Evolutionary conservation across 1,284 basidiomycete species (phyloP).

Genomic region (Polyporus tsugae): DNA sequence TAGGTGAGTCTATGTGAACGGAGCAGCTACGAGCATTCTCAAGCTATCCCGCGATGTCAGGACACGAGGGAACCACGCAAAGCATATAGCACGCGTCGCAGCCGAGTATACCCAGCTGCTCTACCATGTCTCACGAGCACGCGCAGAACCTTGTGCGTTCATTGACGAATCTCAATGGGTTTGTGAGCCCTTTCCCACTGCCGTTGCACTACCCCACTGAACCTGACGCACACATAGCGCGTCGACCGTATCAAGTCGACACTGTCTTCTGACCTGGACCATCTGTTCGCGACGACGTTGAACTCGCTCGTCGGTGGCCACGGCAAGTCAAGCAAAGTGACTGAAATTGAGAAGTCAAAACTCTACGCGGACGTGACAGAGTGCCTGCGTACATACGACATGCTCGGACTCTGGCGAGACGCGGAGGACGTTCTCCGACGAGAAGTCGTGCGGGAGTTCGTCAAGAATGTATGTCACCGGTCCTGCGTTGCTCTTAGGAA

Average conservation of each 20-base stretch:
- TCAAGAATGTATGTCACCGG: conserved; percentile 67
- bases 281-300: conserved; percentile 72
- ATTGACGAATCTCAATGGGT: conserved; percentile 89
- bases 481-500: not conserved
- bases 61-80: conserved; percentile 72
- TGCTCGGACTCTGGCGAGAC: conserved; percentile 81
- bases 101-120: conserved; percentile 93
- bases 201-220: conserved; percentile 22
- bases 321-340: conserved; percentile 44
- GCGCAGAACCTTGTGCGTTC: conserved; percentile 76
- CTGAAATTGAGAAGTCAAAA: conserved; percentile 73
- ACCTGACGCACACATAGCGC: conserved; percentile 55
- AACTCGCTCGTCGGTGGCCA: conserved; percentile 54
- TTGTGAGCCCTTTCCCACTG: conserved; percentile 50
- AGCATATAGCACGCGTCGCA: conserved; percentile 87
- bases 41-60: conserved; percentile 43
- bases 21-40: too few relatives aligned
- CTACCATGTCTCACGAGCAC: conserved; percentile 88
- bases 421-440: conserved; percentile 85
- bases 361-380: conserved; percentile 72
- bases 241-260: conserved; percentile 84
- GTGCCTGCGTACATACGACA: conserved; percentile 85
- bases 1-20: conserved; percentile 41
- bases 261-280: conserved; percentile 84
- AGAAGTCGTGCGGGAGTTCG: conserved; percentile 76